A percentile compares a stretch with the other conserved stretches of the same genome.
phyloP scores from a whole-genome alignment of 2,329 filamentous ascomycete genomes.

The Leptoxyphium fumago region DNA sequence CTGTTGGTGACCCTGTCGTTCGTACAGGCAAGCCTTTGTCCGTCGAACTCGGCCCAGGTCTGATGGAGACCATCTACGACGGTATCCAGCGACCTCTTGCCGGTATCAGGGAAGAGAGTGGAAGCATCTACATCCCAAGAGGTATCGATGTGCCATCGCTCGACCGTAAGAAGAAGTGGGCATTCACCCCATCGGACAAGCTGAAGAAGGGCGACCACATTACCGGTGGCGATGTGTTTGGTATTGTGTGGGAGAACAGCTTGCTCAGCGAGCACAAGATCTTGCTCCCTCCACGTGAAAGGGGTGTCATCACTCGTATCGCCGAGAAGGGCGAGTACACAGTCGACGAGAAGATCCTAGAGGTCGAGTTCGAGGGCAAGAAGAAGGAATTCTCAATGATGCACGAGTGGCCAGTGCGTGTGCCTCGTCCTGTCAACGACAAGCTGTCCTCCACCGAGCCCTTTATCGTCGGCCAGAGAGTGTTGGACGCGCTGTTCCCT shows the following conservation, averaged over 20 bases:
- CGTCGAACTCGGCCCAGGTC: conserved; percentile 88
- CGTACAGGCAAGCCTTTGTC: conserved; percentile 92
- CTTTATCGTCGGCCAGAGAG: conserved; percentile 92
- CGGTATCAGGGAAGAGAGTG: conserved; percentile 59
- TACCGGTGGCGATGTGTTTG: conserved; percentile 90
- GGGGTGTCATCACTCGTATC: conserved; percentile 85
- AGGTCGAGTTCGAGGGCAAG: conserved; percentile 93
- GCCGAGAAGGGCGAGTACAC: conserved; percentile 83
- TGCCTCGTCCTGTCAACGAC: conserved; percentile 81
- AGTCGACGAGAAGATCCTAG: conserved; percentile 83
- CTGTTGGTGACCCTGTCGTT: conserved; percentile 80
- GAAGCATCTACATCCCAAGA: conserved; percentile 95
- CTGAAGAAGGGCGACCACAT: conserved; percentile 96
- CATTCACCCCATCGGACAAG: conserved; percentile 62
- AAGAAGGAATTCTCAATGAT: conserved; percentile 95
- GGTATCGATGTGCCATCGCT: conserved; percentile 79
- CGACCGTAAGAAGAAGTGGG: conserved; percentile 88
- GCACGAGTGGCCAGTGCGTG: conserved; percentile 97
- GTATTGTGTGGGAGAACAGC: conserved; percentile 89
- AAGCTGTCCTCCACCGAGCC: conserved; percentile 79
- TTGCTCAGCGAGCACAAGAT: conserved; percentile 90
- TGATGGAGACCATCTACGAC: conserved; percentile 99
- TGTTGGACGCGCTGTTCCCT: conserved; percentile 90
- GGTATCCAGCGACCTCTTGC: conserved; percentile 93
- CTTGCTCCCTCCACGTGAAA: conserved; percentile 73